Conservation (phyloP, 2,329 filamentous ascomycete genomes). For the Claviceps sp. region DNA sequence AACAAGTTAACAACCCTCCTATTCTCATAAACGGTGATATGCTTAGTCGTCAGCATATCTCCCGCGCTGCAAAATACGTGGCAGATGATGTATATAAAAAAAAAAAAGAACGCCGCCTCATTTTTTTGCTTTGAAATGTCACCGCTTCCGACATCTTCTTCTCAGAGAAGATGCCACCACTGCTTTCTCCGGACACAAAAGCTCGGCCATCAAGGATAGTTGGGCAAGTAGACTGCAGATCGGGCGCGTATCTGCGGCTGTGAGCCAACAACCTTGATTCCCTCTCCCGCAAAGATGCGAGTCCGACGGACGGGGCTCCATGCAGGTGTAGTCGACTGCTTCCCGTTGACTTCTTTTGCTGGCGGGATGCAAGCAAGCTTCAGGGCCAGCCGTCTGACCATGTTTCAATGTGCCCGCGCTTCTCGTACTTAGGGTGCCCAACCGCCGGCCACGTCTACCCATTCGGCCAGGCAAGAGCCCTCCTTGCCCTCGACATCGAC, state of each 20-base stretch:
- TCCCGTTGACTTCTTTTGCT: not conserved
- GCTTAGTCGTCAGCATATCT: conserved; percentile 2
- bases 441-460: conserved; percentile 93
- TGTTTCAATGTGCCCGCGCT: not conserved
- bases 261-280: not conserved
- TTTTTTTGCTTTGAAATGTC: not conserved
- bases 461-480: conserved; percentile 86
- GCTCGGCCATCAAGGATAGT: not conserved
- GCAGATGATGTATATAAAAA: not conserved
- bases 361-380: not conserved
- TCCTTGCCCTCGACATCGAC: conserved; percentile 96
- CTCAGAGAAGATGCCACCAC: not conserved
- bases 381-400: not conserved
- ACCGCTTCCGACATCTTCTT: conserved; percentile 3
- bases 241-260: not conserved
- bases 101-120: conserved; percentile 7
- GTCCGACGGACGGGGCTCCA: not conserved
- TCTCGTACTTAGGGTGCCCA: conserved; percentile 48
- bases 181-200: not conserved
- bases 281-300: not conserved
- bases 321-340: not conserved
- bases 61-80: conserved; percentile 5
- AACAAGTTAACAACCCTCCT: conserved; percentile 2
- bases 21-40: conserved; percentile 4
- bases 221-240: not conserved